Evolutionary conservation across 257 asterid genomes (phyloP).

Genomic region (Verbascum thapsus): DNA sequence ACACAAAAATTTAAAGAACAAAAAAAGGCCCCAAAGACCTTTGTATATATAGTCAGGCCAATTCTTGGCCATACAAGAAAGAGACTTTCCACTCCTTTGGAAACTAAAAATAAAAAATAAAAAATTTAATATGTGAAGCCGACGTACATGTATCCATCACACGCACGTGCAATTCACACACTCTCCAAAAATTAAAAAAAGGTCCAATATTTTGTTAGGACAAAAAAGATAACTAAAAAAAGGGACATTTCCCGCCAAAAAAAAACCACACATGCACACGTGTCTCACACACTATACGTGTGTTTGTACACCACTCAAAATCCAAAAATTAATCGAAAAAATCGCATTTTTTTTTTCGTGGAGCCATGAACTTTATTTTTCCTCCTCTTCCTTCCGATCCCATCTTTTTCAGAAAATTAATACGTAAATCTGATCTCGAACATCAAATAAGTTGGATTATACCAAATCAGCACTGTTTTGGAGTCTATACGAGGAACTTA

Average conservation of each 20-base stretch:
- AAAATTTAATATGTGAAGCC: slow-evolving; percentile 31
- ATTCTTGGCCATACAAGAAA: slow-evolving; percentile 47
- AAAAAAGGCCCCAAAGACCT: slow-evolving; percentile 87
- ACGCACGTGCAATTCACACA: slow-evolving; percentile 32
- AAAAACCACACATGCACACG: slow-evolving; percentile 70
- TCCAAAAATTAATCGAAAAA: neutral
- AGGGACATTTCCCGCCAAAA: slow-evolving; percentile 62
- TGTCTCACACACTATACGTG: slow-evolving; percentile 42
- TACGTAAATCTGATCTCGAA: too few species aligned
- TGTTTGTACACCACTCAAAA: slow-evolving; percentile 59
- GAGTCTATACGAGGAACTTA: slow-evolving; percentile 32
- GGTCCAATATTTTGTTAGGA: slow-evolving; percentile 63
- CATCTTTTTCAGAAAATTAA: too few species aligned
- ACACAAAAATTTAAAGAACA: slow-evolving; percentile 40
- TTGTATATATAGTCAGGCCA: slow-evolving; percentile 60
- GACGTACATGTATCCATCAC: slow-evolving; percentile 48
- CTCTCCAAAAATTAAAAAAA: slow-evolving; percentile 21
- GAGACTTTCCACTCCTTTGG: slow-evolving; percentile 21
- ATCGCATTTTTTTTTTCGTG: neutral
- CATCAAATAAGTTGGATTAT: too few species aligned
- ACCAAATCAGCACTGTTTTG: too few species aligned
- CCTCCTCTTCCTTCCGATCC: neutral
- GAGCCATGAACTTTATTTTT: slow-evolving; percentile 34
- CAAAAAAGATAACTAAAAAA: slow-evolving; percentile 25
- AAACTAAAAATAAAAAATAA: slow-evolving; percentile 25